Conservation (phyloP, 164 flowering plant species). For the Macadamia integrifolia region DNA sequence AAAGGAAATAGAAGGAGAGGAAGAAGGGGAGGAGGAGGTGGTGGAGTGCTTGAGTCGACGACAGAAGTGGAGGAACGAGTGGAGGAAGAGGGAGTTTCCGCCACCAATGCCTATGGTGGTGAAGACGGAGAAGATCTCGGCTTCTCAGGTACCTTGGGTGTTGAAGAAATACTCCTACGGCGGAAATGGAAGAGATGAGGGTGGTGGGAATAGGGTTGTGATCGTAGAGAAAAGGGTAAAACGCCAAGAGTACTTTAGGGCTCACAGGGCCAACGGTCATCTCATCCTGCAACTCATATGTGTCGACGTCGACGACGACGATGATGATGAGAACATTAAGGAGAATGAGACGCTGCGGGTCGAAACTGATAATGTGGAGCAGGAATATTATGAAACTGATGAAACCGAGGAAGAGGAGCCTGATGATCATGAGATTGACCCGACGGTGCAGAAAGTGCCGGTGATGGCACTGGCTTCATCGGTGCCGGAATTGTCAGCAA, state of each 20-base stretch:
- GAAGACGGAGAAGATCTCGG: conserved; percentile 20
- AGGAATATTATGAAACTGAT: background rate
- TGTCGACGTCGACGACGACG: conserved; percentile 4
- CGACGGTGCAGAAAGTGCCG: background rate
- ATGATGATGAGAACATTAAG: background rate
- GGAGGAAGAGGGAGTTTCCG: conserved; percentile 27
- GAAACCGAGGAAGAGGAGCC: background rate
- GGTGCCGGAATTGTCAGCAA: background rate
- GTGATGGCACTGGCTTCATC: background rate
- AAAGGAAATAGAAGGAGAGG: conserved; percentile 1
- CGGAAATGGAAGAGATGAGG: too few relatives aligned
- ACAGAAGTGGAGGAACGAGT: background rate
- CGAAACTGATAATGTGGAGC: too few relatives aligned
- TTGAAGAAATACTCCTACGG: conserved; percentile 17
- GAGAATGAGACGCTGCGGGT: background rate
- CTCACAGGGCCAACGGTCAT: conserved; percentile 34
- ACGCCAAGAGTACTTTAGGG: conserved; percentile 32
- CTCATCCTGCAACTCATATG: conserved; percentile 26
- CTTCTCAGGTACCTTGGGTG: conserved; percentile 37
- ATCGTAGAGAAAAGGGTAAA: conserved; percentile 28
- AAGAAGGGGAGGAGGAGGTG: background rate
- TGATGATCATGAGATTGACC: background rate
- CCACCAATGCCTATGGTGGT: conserved; percentile 40
- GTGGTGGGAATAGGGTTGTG: conserved; percentile 23
- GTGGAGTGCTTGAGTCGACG: background rate